These are phyloP conservation scores for Eucalyptus sideroxylon DNA, from an alignment of 345 rosid genomes.

Conservation along the genomic window DNA sequence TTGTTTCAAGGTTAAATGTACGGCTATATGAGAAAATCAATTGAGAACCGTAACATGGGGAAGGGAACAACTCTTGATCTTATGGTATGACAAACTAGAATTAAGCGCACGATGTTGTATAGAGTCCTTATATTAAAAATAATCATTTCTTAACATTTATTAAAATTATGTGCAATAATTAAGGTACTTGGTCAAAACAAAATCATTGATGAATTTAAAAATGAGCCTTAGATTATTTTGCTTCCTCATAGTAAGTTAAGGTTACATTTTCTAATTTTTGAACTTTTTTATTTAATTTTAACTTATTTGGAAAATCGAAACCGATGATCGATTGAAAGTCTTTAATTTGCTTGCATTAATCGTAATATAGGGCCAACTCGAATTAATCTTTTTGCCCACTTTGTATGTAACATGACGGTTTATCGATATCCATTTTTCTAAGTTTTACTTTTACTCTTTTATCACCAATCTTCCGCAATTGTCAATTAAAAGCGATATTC, in stretches of 20 bases:
- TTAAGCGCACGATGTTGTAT: too few species aligned
- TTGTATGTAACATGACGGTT: neutral
- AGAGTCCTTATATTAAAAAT: too few species aligned
- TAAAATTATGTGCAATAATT: neutral
- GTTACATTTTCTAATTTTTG: neutral
- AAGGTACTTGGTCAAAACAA: neutral
- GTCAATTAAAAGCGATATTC: neutral
- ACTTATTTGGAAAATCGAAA: neutral
- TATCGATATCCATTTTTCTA: neutral
- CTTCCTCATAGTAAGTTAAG: neutral
- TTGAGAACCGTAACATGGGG: neutral
- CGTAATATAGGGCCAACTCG: neutral
- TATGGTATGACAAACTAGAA: too few species aligned
- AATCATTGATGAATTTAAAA: neutral
- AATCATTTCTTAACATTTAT: too few species aligned
- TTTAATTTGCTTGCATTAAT: neutral
- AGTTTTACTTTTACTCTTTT: too few species aligned
- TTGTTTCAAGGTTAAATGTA: neutral
- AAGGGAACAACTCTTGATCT: neutral
- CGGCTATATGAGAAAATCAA: neutral
- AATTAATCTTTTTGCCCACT: neutral
- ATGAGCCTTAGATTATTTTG: neutral
- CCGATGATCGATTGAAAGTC: neutral
- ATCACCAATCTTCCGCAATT: neutral
- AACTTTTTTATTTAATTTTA: neutral